Conservation (phyloP, 2,329 filamentous ascomycete species). For the Aureobasidium vineae region DNA sequence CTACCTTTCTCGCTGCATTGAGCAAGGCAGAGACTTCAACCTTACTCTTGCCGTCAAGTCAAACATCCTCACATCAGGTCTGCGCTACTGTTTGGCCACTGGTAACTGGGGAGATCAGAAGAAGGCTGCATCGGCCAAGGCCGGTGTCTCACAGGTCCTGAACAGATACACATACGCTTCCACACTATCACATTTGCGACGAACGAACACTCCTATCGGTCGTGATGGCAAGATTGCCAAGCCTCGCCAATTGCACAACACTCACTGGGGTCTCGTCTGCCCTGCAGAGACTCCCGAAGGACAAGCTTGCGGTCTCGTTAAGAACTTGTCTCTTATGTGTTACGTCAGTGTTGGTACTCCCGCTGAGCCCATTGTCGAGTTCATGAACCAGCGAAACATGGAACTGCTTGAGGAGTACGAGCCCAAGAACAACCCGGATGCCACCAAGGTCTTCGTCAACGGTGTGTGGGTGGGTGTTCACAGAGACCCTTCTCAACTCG, state of each 20-base stretch:
- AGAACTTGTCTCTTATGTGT: conserved; percentile 97
- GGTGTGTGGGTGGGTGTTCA: conserved; percentile 98
- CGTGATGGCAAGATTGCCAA: conserved; percentile 98
- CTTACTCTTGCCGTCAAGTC: conserved; percentile 88
- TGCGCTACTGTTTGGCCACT: conserved; percentile 96
- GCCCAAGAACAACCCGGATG: conserved; percentile 68
- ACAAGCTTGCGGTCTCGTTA: conserved; percentile 96
- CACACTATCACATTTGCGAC: conserved; percentile 90
- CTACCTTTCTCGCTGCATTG: conserved; percentile 89
- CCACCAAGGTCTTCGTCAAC: conserved; percentile 97
- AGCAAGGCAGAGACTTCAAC: conserved; percentile 85
- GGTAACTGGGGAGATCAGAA: conserved; percentile 99
- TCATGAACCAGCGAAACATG: conserved; percentile 95
- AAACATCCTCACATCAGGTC: conserved; percentile 83
- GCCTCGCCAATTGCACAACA: conserved; percentile 96
- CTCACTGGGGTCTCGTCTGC: conserved; percentile 96
- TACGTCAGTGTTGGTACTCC: conserved; percentile 95
- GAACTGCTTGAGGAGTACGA: conserved; percentile 92
- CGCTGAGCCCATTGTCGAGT: conserved; percentile 85
- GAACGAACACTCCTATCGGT: conserved; percentile 96
- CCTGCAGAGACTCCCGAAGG: conserved; percentile 97
- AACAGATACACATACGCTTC: conserved; percentile 98
- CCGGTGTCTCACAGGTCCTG: conserved; percentile 95
- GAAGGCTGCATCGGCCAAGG: conserved; percentile 91
- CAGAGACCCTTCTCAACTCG: conserved; percentile 80